A percentile compares a stretch with the other conserved stretches of the same genome.
Evolutionary conservation across 1,284 basidiomycete species (phyloP).

Genomic region (Ceratorhiza oryzae-sativae): DNA sequence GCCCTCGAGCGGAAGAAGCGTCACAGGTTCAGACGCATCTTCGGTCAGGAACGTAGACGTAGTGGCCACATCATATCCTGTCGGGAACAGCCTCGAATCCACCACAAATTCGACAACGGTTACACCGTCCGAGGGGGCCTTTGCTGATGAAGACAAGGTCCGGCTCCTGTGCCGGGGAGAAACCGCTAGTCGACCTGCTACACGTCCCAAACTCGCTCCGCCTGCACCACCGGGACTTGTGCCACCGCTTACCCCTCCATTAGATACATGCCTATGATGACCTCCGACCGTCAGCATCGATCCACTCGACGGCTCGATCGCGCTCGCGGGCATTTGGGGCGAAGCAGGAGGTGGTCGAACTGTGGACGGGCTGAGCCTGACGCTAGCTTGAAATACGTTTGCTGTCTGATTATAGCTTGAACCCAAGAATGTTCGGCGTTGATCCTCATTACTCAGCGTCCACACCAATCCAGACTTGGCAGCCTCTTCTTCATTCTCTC

Average conservation of each 20-base stretch:
- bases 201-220: conserved; percentile 26
- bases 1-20: conserved; percentile 26
- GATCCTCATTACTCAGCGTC: conserved; percentile 66
- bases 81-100: conserved; percentile 75
- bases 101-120: conserved; percentile 75
- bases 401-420: conserved; percentile 55
- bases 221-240: background rate
- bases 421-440: conserved; percentile 60
- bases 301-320: conserved; percentile 19
- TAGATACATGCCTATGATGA: conserved; percentile 2
- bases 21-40: conserved; percentile 54
- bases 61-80: conserved; percentile 65
- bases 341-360: conserved; percentile 16
- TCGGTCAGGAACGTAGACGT: conserved; percentile 37
- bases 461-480: conserved; percentile 50
- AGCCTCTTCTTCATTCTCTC: conserved; percentile 22
- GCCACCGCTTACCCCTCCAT: background rate
- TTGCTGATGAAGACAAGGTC: conserved; percentile 43
- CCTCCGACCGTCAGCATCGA: conserved; percentile 2
- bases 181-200: background rate
- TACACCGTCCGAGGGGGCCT: conserved; percentile 55
- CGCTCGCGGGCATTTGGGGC: conserved; percentile 20
- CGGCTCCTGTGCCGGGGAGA: conserved; percentile 38
- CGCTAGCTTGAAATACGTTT: conserved; percentile 27
- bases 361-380: conserved; percentile 15